Conservation (phyloP, 345 rosid species). For the Raphanus sativus region DNA sequence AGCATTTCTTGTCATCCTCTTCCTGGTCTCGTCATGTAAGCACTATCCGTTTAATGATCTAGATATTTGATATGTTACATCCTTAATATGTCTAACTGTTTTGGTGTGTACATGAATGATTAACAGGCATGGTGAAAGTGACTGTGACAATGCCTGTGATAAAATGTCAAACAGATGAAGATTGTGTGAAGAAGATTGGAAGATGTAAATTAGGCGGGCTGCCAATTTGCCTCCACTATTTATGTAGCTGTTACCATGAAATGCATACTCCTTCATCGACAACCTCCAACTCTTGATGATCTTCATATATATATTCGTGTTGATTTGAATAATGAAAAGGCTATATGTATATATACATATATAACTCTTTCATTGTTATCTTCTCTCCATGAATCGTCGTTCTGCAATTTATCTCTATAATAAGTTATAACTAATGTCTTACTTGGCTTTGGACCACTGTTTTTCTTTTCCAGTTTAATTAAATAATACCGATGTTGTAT, state of each 20-base stretch:
- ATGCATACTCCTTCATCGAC: not conserved
- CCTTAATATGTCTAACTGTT: not conserved
- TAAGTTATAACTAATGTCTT: too few relatives aligned
- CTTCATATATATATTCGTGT: not conserved
- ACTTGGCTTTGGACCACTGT: too few relatives aligned
- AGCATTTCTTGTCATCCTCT: slow-evolving; percentile 20
- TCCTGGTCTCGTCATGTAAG: slow-evolving; percentile 35
- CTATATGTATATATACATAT: not conserved
- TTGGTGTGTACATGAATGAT: not conserved
- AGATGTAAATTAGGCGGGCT: slow-evolving; percentile 19
- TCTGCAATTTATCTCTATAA: not conserved
- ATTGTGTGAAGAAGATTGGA: slow-evolving; percentile 18
- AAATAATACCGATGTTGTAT: not conserved
- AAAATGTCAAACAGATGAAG: slow-evolving; percentile 24
- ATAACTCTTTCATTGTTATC: not conserved
- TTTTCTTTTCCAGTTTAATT: too few relatives aligned
- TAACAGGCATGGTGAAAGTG: slow-evolving; percentile 22
- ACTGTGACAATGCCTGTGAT: slow-evolving; percentile 14
- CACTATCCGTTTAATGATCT: not conserved
- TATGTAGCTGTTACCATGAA: slow-evolving; percentile 5
- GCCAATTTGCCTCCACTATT: slow-evolving; percentile 7
- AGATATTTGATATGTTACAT: not conserved
- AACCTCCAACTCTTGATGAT: not conserved
- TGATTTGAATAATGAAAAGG: not conserved
- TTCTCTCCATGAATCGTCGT: not conserved